phyloP scores from a whole-genome alignment of 2,329 filamentous ascomycete species.

The Trichoderma arundinaceum region DNA sequence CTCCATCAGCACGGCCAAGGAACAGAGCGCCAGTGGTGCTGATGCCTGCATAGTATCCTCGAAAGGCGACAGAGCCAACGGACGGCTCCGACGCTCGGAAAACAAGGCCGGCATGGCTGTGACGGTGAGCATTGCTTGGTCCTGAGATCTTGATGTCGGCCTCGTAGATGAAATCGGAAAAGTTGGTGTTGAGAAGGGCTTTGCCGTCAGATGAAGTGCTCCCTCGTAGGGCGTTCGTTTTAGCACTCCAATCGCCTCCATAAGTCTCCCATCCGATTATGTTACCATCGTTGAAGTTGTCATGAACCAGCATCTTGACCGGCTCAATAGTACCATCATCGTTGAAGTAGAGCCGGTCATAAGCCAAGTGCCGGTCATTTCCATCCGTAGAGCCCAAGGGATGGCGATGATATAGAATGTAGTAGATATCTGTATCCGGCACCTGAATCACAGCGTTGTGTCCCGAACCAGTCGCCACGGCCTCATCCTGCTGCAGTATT shows the following conservation, averaged over 20 bases:
- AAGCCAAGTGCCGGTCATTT: constrained; percentile 54
- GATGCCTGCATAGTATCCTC: constrained; percentile 43
- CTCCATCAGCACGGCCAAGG: constrained; percentile 35
- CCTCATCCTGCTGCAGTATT: constrained; percentile 49
- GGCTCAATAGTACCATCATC: constrained; percentile 50
- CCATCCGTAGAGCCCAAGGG: constrained; percentile 51
- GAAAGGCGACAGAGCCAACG: constrained; percentile 29
- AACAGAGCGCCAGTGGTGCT: constrained; percentile 38
- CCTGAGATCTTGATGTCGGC: constrained; percentile 23
- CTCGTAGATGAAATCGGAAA: constrained; percentile 32
- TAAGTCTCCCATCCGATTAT: constrained; percentile 47
- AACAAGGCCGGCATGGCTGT: constrained; percentile 44
- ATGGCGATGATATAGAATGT: constrained; percentile 54
- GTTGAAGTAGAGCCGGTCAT: constrained; percentile 56
- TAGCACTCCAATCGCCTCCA: constrained; percentile 30
- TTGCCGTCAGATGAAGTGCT: constrained; percentile 24
- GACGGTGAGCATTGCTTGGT: background rate
- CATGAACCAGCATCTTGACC: constrained; percentile 52
- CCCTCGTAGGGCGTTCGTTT: constrained; percentile 1
- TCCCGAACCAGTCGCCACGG: constrained; percentile 51
- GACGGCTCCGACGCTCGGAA: constrained; percentile 43
- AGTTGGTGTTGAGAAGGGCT: constrained; percentile 33
- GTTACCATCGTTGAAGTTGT: constrained; percentile 50
- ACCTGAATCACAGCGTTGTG: constrained; percentile 53
- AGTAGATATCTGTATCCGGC: constrained; percentile 54